phyloP scores from a whole-genome alignment of 176 grass and related monocot species.

The Dendrocalamus sinicus region DNA sequence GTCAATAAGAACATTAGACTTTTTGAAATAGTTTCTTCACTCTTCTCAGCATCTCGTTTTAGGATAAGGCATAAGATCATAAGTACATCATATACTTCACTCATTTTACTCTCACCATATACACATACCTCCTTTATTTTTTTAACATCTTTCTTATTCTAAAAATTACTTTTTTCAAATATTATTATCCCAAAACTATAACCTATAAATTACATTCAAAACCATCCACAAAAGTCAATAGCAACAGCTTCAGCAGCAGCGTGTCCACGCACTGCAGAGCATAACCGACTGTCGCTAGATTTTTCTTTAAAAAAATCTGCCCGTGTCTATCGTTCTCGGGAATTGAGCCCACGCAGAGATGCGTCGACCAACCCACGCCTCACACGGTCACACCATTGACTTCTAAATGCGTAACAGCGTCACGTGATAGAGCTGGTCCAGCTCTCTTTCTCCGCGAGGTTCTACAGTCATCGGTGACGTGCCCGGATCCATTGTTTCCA shows the following conservation, averaged over 20 bases:
- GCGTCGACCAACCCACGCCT: not conserved
- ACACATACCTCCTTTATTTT: fast-evolving
- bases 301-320: not conserved
- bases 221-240: too few relatives aligned
- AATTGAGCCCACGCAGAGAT: not conserved
- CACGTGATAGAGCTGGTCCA: not conserved
- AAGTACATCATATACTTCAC: fast-evolving
- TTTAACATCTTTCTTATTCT: too few relatives aligned
- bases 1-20: fast-evolving
- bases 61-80: fast-evolving
- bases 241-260: too few relatives aligned
- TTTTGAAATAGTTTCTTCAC: too few relatives aligned
- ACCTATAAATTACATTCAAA: too few relatives aligned
- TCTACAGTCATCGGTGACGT: too few relatives aligned
- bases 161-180: too few relatives aligned
- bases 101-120: fast-evolving
- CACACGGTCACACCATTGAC: not conserved
- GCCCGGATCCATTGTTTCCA: too few relatives aligned
- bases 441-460: not conserved
- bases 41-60: too few relatives aligned
- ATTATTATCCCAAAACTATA: too few relatives aligned
- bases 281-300: not conserved
- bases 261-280: not conserved
- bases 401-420: not conserved
- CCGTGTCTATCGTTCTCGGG: not conserved